These are phyloP conservation scores for Ramichloridium luteum DNA, from an alignment of 2,329 filamentous ascomycete species.

Conservation along the genomic window DNA sequence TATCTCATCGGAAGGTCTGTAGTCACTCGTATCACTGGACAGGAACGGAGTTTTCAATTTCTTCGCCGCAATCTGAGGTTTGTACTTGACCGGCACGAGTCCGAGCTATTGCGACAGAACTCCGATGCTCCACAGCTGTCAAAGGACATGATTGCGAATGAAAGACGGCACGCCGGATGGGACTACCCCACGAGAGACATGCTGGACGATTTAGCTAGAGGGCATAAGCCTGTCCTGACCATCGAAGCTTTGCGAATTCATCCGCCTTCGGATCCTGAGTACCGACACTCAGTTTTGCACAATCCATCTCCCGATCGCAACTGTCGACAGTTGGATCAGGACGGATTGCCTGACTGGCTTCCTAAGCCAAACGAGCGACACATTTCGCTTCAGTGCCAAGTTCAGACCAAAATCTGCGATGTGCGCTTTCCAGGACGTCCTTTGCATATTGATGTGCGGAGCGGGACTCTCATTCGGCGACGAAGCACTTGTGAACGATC, in stretches of 20 bases:
- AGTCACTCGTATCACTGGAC: neutral
- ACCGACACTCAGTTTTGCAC: no score
- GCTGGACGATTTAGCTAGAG: conserved; percentile 15
- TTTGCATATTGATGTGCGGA: neutral
- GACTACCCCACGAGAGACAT: conserved; percentile 19
- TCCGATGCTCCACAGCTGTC: conserved; percentile 4
- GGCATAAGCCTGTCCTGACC: conserved; percentile 13
- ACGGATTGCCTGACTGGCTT: conserved; percentile 2
- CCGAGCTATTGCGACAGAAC: conserved; percentile 4
- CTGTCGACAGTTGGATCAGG: no score
- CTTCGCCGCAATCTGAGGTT: conserved; percentile 22
- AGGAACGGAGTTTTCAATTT: conserved; percentile 10
- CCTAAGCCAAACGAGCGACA: neutral
- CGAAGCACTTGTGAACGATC: neutral
- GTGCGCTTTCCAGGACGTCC: neutral
- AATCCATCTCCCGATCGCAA: no score
- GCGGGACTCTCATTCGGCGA: neutral
- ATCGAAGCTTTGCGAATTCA: conserved; percentile 10
- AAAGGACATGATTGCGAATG: conserved; percentile 7
- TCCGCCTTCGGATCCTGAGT: no score
- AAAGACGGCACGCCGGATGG: conserved; percentile 14
- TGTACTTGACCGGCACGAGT: conserved; percentile 19
- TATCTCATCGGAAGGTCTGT: neutral
- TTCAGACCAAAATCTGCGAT: neutral
- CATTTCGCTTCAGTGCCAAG: neutral